Evolutionary conservation across 75 land plant species (phyloP).

Genomic region (Chamaecyparis obtusa): DNA sequence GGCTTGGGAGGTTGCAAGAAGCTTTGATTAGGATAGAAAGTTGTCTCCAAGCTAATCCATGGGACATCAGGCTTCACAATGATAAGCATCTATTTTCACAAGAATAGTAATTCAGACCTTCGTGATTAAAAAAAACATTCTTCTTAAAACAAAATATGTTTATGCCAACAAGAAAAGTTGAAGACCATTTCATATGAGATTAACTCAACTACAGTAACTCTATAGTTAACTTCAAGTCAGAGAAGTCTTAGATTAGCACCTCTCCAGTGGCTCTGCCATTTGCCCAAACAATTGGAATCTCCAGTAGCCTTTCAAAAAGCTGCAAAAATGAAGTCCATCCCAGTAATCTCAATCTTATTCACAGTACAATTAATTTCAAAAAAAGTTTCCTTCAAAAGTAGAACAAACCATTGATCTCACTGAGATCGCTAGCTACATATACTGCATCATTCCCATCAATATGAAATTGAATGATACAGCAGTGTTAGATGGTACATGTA

Average conservation of each 20-base stretch:
- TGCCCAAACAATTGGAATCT: slow-evolving; percentile 75
- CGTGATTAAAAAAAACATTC: neutral
- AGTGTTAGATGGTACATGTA: neutral
- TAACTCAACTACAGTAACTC: neutral
- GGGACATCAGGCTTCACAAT: neutral
- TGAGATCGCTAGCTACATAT: neutral
- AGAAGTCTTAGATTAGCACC: slow-evolving; percentile 50
- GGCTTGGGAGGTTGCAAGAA: no score
- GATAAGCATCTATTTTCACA: neutral
- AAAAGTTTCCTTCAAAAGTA: neutral
- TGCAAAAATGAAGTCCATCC: slow-evolving; percentile 22
- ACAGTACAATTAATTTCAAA: neutral
- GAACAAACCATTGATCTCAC: neutral
- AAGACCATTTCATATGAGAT: neutral
- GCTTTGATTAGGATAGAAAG: no score
- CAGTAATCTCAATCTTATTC: neutral
- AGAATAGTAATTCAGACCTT: neutral
- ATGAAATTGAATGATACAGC: neutral
- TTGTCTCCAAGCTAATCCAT: no score
- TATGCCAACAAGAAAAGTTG: neutral
- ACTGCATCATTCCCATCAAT: neutral
- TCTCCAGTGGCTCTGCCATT: slow-evolving; percentile 92
- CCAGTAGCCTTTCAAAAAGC: slow-evolving; percentile 93
- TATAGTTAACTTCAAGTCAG: neutral
- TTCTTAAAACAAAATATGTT: neutral